phyloP scores from a whole-genome alignment of 1,284 basidiomycete species.

The Cutaneotrichosporon cutaneum region DNA sequence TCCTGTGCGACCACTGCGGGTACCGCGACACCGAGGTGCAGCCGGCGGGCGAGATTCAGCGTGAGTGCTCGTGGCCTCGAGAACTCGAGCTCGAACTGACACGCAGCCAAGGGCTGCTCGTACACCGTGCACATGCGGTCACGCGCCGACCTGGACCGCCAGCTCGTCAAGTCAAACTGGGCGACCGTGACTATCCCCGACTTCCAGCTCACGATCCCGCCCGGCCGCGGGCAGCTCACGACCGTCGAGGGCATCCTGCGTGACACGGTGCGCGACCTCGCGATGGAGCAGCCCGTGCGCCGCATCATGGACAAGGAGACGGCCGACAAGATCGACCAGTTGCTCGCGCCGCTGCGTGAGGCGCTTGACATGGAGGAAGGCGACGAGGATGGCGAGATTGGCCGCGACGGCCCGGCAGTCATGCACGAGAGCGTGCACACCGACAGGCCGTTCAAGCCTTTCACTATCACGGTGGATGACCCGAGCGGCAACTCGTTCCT shows the following conservation, averaged over 20 bases:
- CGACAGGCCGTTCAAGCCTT: slow-evolving; percentile 63
- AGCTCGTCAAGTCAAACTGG: slow-evolving; percentile 85
- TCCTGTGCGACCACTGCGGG: slow-evolving; percentile 92
- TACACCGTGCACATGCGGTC: slow-evolving; percentile 81
- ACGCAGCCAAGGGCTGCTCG: slow-evolving; percentile 55
- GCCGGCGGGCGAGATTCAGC: slow-evolving; percentile 81
- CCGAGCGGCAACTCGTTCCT: slow-evolving; percentile 94
- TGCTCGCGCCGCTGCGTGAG: slow-evolving; percentile 67
- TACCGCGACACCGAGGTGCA: slow-evolving; percentile 91
- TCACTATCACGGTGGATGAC: slow-evolving; percentile 86
- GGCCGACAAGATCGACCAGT: slow-evolving; percentile 72
- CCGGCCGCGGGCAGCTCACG: slow-evolving; percentile 85
- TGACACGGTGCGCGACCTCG: slow-evolving; percentile 80
- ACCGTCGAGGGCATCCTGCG: slow-evolving; percentile 91
- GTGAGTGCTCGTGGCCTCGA: slow-evolving; percentile 55
- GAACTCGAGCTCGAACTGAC: neutral
- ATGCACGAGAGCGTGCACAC: slow-evolving; percentile 34
- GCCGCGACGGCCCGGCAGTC: slow-evolving; percentile 35
- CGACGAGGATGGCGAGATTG: slow-evolving; percentile 50
- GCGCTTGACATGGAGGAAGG: slow-evolving; percentile 70
- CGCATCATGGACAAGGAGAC: slow-evolving; percentile 75
- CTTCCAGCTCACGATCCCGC: slow-evolving; percentile 85
- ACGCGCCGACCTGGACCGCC: slow-evolving; percentile 81
- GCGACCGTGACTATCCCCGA: slow-evolving; percentile 84
- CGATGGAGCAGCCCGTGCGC: slow-evolving; percentile 80